Evolutionary conservation across 192 early-diverging fungal genomes (phyloP), one percentile per base, ranked within the genome.

Genomic region (Pilobolus umbonatus): DNA sequence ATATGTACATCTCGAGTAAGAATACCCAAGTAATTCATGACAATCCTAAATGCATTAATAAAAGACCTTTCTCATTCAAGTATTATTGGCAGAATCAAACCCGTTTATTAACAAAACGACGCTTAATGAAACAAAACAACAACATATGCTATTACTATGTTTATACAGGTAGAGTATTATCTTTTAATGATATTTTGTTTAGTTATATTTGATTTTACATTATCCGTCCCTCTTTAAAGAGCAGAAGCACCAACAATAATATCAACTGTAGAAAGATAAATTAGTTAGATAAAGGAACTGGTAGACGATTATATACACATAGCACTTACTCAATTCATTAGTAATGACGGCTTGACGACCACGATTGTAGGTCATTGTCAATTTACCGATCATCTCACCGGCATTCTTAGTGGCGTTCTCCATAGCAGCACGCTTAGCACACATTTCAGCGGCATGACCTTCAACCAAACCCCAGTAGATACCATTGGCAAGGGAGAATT

Each of bases 331-430:
- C 60, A 98, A 86, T 75, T 98, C 96, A 83, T 95, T 96, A 71
- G 96, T 98, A 78, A 98, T 98, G 62, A 85, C 82, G 54, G 96
- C 94, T 76, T 98, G 96, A 78, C 94, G 92, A 70, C 90, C 87
- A 65, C 94, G 89, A 86, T 98, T 96, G 87, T 92, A 98, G 62
- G 86, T 87, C 72, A 98, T 80, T 49, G 94, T 96, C 49, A 98
- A 81, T 72, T 89, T 95, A 73, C 87, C 79, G 81, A 98, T 93
- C 85, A 98, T 96, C 60, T 98, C 94, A 72, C 88, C 90, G 55
- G 95, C 96, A 80, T 99, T 99, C 85, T 98, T 94, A 76, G 95
- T 98, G 34, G 96, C 95, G 75, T 99, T 99, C 84, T 99, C 96
- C 96, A 98, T 99, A 64, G 96, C 96, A 64, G 89, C 88, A 60